A percentile compares a stretch with the other conserved stretches of the same genome.
Evolutionary conservation across 805 yeast species (phyloP).

Genomic region (Candida bentonensis): DNA sequence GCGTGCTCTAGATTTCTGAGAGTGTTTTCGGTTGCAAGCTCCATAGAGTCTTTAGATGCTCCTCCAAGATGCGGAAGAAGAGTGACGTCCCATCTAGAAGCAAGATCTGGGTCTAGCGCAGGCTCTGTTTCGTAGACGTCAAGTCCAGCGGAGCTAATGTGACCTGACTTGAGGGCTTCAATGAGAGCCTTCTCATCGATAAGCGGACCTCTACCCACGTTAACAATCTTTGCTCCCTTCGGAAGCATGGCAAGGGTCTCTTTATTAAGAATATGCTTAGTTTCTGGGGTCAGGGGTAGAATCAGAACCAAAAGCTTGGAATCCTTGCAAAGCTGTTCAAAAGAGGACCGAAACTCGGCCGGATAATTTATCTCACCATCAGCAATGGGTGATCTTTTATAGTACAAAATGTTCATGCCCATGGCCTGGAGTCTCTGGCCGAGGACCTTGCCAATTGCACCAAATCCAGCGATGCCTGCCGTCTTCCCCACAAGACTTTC

Average conservation of each 20-base stretch:
- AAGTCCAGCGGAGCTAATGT: conserved; percentile 50
- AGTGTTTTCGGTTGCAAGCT: conserved; percentile 32
- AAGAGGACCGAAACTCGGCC: conserved; percentile 30
- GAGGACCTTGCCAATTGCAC: conserved; percentile 55
- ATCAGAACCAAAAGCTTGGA: conserved; percentile 50
- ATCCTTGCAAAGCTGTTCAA: conserved; percentile 28
- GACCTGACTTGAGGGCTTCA: conserved; percentile 43
- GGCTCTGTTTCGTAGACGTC: conserved; percentile 66
- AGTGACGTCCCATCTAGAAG: conserved; percentile 46
- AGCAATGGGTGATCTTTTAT: conserved; percentile 37
- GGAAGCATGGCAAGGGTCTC: conserved; percentile 33
- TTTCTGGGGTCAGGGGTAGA: conserved; percentile 49
- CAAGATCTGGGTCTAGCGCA: conserved; percentile 31
- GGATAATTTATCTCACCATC: conserved; percentile 30
- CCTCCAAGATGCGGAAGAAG: conserved; percentile 65
- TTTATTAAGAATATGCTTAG: conserved; percentile 39
- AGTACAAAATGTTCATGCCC: conserved; percentile 53
- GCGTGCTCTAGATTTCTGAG: conserved; percentile 34
- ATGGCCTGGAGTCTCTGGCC: conserved; percentile 41
- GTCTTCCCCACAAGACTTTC: conserved; percentile 43
- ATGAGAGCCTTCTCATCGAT: conserved; percentile 55
- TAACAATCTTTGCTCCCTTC: conserved; percentile 47
- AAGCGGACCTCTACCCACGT: conserved; percentile 63
- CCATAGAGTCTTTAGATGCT: conserved; percentile 27
- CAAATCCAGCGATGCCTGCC: conserved; percentile 60